Evolutionary conservation across 2,329 filamentous ascomycete genomes (phyloP).

Genomic region (Exophiala xenobiotica): DNA sequence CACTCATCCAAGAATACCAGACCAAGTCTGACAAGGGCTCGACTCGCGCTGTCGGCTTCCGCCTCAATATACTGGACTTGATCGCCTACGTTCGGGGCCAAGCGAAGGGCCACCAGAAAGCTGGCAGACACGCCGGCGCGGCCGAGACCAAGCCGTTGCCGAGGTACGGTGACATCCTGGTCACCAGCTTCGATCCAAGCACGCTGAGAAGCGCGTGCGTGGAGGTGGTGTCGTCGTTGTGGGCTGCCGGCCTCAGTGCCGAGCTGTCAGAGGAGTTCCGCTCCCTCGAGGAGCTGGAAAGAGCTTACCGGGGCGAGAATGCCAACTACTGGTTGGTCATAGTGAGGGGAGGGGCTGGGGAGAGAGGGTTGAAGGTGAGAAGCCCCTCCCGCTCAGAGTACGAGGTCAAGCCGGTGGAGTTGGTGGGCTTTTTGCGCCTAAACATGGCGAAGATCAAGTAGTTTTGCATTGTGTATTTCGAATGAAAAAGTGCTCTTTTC

Average conservation of each 20-base stretch:
- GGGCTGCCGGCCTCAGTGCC: constrained; percentile 79
- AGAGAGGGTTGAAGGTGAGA: constrained; percentile 74
- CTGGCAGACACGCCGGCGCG: constrained; percentile 1
- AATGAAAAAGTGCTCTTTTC: not conserved
- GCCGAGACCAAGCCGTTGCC: not conserved
- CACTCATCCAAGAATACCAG: constrained; percentile 78
- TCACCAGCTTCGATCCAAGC: constrained; percentile 80
- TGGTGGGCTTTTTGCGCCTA: constrained; percentile 68
- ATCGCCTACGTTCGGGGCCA: constrained; percentile 23
- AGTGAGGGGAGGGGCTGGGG: constrained; percentile 58
- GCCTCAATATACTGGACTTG: constrained; percentile 28
- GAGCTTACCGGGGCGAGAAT: constrained; percentile 69
- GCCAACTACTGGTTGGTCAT: constrained; percentile 81
- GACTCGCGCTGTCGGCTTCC: constrained; percentile 89
- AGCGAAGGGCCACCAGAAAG: constrained; percentile 3
- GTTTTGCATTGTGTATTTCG: not conserved
- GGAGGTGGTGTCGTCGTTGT: constrained; percentile 74
- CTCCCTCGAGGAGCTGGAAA: constrained; percentile 70
- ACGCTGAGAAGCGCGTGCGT: constrained; percentile 74
- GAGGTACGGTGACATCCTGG: constrained; percentile 68
- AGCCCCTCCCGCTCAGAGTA: constrained; percentile 78
- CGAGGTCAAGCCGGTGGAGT: constrained; percentile 70
- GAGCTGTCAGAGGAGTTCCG: constrained; percentile 80
- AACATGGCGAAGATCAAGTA: constrained; percentile 23
- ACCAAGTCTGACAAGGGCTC: constrained; percentile 63